Base-by-base conservation (phyloP, 306 rosid genomes). In the Inga oerstediana region DNA sequence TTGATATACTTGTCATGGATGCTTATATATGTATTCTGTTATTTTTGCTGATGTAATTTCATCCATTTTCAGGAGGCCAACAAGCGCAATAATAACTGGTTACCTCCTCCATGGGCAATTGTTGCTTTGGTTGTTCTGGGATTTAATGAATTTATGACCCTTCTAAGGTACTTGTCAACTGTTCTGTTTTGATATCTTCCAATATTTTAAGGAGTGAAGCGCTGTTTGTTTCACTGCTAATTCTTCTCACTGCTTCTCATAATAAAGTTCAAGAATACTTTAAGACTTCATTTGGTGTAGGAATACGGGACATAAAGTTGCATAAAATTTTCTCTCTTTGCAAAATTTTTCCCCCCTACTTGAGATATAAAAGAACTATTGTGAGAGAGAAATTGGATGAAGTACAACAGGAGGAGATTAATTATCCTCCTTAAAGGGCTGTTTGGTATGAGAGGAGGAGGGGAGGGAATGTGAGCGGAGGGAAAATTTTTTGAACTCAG, bases 31-130 rank as follows among this genome's bases (percentile, higher is more conserved):
- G 2, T 41, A 68, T 67, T 48, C n/a, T 11, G 24, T 46, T 62
- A 20, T 49, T 49, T 3, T 15, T 76, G 56, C 61, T 81, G 70
- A 78, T 71, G 72, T 80, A 64, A 76, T 59, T 75, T 10, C 75
- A 41, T 76, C 24, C 56, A 78, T 77, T 85, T 85, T 75, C 93
- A 94, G 98, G 94, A 93, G 83, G 97, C 98, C 79, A 89, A 85
- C 93, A 94, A 81, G 87, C 92, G 97, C 24, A 91, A 45, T 76
- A 93, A 86, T 92, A 89, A 89, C 87, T 92, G 97, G 98, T 80
- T 94, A 79, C 98, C 98, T 67, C 98, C 98, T 78, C 98, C 98
- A 70, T 94, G 98, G 98, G 98, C 98, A 12, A 94, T 94, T 80
- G 83, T 84, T 87, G 97, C 97, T 45, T 79, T 94, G 86, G 8